Conservation (phyloP, 2,329 filamentous ascomycete genomes). For the Hypoxylon sp. region DNA sequence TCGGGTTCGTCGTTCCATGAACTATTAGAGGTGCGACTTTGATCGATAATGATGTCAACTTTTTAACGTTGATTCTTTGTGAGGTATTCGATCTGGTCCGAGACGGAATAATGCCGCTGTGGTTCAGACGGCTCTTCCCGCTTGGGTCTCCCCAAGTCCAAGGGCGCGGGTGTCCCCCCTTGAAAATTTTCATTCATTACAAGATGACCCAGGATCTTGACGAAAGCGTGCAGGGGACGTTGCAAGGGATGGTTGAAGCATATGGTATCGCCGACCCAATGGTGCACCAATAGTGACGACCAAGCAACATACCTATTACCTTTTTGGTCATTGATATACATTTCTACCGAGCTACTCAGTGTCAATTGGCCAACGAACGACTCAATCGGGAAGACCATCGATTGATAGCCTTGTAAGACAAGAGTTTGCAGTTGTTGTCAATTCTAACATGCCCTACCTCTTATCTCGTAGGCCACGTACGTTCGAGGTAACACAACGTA, state of each 20-base stretch:
- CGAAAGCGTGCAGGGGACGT: constrained; percentile 22
- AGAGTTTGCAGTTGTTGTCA: constrained; percentile 10
- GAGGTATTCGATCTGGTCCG: constrained; percentile 4
- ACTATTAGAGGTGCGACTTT: neutral
- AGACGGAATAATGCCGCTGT: constrained; percentile 4
- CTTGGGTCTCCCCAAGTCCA: constrained; percentile 31
- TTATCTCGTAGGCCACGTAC: constrained; percentile 15
- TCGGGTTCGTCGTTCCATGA: constrained; percentile 8
- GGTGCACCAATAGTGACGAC: constrained; percentile 16
- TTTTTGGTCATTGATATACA: constrained; percentile 27
- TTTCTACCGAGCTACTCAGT: neutral
- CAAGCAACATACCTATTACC: constrained; percentile 16
- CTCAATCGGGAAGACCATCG: constrained; percentile 20
- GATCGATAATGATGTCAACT: constrained; percentile 4
- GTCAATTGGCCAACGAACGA: constrained; percentile 43
- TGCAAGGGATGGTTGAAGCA: constrained; percentile 24
- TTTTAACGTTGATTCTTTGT: constrained; percentile 16
- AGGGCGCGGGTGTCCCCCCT: constrained; percentile 20
- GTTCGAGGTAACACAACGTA: constrained; percentile 7
- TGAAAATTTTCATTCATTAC: constrained; percentile 10
- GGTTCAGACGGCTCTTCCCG: constrained; percentile 35
- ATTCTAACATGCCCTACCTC: constrained; percentile 13
- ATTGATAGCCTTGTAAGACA: constrained; percentile 9
- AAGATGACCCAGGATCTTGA: constrained; percentile 27
- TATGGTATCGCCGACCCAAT: constrained; percentile 32